Conservation (phyloP, 768 basidiomycete genomes). For the Mycena indigotica region DNA sequence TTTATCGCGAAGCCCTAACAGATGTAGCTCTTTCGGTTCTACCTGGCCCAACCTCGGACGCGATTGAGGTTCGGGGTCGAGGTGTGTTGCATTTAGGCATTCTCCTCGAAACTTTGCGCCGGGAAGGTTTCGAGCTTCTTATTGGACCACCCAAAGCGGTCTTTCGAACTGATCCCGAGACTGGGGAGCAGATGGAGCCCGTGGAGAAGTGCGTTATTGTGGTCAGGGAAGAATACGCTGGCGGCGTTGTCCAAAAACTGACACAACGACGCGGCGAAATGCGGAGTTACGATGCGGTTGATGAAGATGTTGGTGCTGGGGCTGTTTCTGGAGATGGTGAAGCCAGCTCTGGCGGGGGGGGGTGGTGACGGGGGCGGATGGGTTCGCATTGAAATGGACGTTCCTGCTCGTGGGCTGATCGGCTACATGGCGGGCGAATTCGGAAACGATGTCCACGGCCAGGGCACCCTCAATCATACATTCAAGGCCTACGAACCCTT, state of each 20-base stretch:
- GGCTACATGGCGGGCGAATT: constrained; percentile 57
- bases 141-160: constrained; percentile 55
- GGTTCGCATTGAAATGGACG: constrained; percentile 50
- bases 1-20: constrained; percentile 53
- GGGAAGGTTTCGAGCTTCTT: constrained; percentile 51
- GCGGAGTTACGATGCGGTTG: constrained; percentile 47
- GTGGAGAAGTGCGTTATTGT: constrained; percentile 49
- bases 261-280: constrained; percentile 54
- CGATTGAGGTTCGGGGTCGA: constrained; percentile 50
- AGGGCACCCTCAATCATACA: constrained; percentile 56
- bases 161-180: constrained; percentile 45
- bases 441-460: constrained; percentile 52
- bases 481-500: constrained; percentile 52
- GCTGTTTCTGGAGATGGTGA: constrained; percentile 14
- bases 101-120: constrained; percentile 49
- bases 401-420: constrained; percentile 51
- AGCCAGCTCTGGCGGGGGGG: not conserved
- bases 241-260: constrained; percentile 50
- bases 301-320: constrained; percentile 33
- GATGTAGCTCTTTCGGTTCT: constrained; percentile 53
- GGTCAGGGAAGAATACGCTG: constrained; percentile 50
- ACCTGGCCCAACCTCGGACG: constrained; percentile 52
- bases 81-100: constrained; percentile 56
- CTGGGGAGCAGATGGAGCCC: constrained; percentile 45
- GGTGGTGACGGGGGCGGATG: constrained; percentile 31